Evolutionary conservation across 2,329 filamentous ascomycete genomes (phyloP), one percentile per base, ranked within the genome.

Genomic region (Diaporthe batatas): DNA sequence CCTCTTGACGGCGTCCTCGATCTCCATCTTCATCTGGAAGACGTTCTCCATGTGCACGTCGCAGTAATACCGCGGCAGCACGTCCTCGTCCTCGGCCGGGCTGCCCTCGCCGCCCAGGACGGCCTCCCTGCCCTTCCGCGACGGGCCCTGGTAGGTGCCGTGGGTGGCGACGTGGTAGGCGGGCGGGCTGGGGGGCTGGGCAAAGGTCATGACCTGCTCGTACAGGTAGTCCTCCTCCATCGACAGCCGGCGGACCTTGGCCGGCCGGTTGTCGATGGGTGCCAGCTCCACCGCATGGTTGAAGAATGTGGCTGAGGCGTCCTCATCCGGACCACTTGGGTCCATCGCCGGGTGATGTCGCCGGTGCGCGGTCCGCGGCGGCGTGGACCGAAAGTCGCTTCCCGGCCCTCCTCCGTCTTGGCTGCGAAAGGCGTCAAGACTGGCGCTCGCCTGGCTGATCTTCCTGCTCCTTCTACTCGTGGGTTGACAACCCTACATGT

Each of bases 21-120:
- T 86, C 80, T 94, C 91, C 83, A 90, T 88, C 82, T 92, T 93
- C 78, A 87, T 87, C 76, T 86, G 82, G 77, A 91, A 91, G 7
- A 91, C 83, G 34, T 85, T 88, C 78, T 90, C 87, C 64, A 89
- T 80, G 70, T 84, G 82, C 70, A 91, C 85, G 77, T 85, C 86
- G 77, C 85, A 89, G 62, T 87, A 87, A 79, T 92, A 92, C 32
- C 79, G 77, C n/a, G 90, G 90, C 47, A 91, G 81, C 39, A 79
- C 77, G 75, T 90, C 88, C 49, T 82, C 79, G 69, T 82, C 81
- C 75, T 84, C 80, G 67, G 81, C 79, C 55, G 68, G 4, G 12
- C 55, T 32, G 57, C 80, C 79, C 58, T 68, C 79, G 57, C 65
- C 81, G 68, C 70, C 68, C 59, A 73, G 65, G 25, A 75, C 67